Base-by-base conservation (phyloP, 192 early-diverging fungal species). In the Podila clonocystis region DNA sequence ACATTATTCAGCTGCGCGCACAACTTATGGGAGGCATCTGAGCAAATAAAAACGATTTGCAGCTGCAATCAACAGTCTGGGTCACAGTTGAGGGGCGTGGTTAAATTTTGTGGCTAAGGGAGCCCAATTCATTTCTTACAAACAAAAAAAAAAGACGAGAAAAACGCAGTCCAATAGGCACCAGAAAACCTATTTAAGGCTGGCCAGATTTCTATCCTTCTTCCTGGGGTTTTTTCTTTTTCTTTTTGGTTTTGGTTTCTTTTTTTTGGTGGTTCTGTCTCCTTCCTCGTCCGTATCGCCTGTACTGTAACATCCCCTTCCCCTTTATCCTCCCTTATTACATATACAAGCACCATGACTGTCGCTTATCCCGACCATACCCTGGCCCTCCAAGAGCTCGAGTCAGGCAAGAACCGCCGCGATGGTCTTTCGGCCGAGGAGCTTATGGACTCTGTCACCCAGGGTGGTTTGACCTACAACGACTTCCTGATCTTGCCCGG, bases 401-500 rank as follows among this genome's bases (percentile, higher is more conserved):
- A 80, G 59, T 59, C 70, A 50, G 65, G 61, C 70, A 80, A 73
- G 70, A 72, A 65, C 71, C 70, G 71, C 29, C 77, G 77, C 67
- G 98, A 99, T 87, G 98, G 98, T 22, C 89, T 97, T 63, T 87
- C 95, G 19, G 94, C 90, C 55, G 87, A 86, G 69, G 90, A 96
- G 75, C 86, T 99, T 36, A 91, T 99, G 74, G 93, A 97, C 82
- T 89, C 91, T 66, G 75, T 89, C 67, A 69, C 87, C 29, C 90
- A 90, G 48, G 96, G 95, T 70, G 97, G 97, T 30, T 86, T 99
- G 68, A 99, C 98, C 65, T 99, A 99, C 91, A 99, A 98, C 87
- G 98, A 99, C 86, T 97, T 99, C 71, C 85, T 99, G 87, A 91
- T 99, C 78, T 88, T 99, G 20, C 98, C 98, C 57, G 98, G 98